phyloP scores from a whole-genome alignment of 1,139 yeast species.

The Zygosaccharomyces sapae region DNA sequence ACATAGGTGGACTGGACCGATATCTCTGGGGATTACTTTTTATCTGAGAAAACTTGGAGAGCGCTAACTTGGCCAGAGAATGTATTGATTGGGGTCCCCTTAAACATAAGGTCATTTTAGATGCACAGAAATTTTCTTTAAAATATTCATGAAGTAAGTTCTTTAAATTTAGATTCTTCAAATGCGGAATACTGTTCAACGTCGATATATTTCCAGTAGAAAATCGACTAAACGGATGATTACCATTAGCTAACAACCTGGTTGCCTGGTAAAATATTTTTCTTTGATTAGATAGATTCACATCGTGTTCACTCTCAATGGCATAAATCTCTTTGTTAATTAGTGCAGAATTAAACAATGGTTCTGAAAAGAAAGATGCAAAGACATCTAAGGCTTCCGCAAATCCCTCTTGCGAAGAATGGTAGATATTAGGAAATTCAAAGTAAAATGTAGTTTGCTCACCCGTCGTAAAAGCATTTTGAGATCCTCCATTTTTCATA shows the following conservation, averaged over 20 bases:
- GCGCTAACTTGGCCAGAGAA: conserved; percentile 48
- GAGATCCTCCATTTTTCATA: conserved; percentile 48
- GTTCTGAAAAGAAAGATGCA: conserved; percentile 48
- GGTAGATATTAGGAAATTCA: conserved; percentile 46
- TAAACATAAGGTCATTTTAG: conserved; percentile 55
- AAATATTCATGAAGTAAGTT: conserved; percentile 52
- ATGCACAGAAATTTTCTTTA: conserved; percentile 44
- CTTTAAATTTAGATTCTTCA: conserved; percentile 48
- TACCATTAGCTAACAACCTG: conserved; percentile 44
- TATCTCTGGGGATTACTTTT: not conserved
- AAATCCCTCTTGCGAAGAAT: conserved; percentile 38
- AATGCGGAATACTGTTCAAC: conserved; percentile 48
- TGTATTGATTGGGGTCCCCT: conserved; percentile 63
- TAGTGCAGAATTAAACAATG: conserved; percentile 44
- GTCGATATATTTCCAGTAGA: conserved; percentile 69
- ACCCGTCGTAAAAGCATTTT: conserved; percentile 66
- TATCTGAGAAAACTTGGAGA: conserved; percentile 41
- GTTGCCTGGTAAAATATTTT: conserved; percentile 57
- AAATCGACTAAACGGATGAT: conserved; percentile 64
- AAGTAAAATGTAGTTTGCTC: conserved; percentile 60
- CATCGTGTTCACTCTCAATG: conserved; percentile 59
- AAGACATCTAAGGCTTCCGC: conserved; percentile 47
- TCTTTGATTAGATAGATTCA: conserved; percentile 42
- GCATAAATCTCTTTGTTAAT: conserved; percentile 53
- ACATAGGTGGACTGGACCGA: conserved; percentile 5